Evolutionary conservation across 352 stramenopile species (phyloP).

Genomic region (Globisporangium nodosum): DNA sequence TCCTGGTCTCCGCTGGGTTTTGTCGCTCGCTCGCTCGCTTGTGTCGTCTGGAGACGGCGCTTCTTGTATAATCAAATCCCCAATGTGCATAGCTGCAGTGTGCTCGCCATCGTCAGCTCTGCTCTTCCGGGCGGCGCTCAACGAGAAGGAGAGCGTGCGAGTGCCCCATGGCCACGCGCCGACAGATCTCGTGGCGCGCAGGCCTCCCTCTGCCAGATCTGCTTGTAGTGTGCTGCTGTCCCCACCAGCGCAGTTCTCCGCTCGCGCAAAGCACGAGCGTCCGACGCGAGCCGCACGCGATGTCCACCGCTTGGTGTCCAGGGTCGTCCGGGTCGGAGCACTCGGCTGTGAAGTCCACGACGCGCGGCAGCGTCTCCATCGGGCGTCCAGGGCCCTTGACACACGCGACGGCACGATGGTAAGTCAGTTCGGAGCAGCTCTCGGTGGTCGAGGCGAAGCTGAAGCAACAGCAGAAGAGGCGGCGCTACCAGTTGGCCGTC

Average conservation of each 20-base stretch:
- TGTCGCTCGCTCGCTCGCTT: not conserved
- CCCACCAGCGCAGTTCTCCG: conserved; percentile 53
- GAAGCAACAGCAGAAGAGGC: not conserved
- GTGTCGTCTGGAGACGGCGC: not conserved
- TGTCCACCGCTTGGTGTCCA: conserved; percentile 19
- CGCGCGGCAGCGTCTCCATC: conserved; percentile 36
- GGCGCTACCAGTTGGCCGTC: conserved; percentile 61
- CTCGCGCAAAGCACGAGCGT: conserved; percentile 40
- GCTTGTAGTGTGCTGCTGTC: conserved; percentile 6
- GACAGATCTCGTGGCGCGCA: conserved; percentile 7
- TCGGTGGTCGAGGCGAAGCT: not conserved
- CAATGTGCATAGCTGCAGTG: not conserved
- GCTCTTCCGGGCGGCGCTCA: not conserved
- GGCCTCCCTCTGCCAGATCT: not conserved
- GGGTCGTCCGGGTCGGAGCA: conserved; percentile 20
- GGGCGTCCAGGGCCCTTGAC: conserved; percentile 11
- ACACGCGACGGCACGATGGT: conserved; percentile 4
- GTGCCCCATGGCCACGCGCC: conserved; percentile 17
- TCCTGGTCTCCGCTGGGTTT: not conserved
- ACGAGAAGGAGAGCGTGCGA: conserved; percentile 27
- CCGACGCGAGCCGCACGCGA: conserved; percentile 47
- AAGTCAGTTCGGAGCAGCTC: not conserved
- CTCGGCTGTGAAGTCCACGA: conserved; percentile 28
- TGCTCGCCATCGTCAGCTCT: not conserved
- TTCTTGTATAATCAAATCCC: not conserved